phyloP scores from a whole-genome alignment of 1,284 basidiomycete species.

The Cryptococcus sp. region DNA sequence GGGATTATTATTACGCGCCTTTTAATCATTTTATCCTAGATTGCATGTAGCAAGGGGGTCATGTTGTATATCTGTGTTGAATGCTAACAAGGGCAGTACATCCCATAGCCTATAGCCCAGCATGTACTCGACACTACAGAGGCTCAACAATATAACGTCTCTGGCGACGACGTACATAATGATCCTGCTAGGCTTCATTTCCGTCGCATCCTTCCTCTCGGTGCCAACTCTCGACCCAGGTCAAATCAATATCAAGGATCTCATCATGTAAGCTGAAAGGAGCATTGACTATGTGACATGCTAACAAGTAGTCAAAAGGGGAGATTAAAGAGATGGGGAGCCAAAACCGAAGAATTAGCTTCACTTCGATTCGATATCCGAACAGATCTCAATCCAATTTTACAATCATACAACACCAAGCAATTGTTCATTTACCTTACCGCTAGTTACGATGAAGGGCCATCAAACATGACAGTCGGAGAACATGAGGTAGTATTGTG shows the following conservation, averaged over 20 bases:
- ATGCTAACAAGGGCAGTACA: no score
- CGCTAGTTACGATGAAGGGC: conserved; percentile 38
- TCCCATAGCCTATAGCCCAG: no score
- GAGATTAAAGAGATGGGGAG: conserved; percentile 32
- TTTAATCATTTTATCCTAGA: conserved; percentile 17
- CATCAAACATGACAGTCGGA: background rate
- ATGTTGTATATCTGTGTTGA: no score
- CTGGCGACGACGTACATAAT: conserved; percentile 46
- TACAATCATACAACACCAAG: conserved; percentile 50
- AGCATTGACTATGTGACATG: background rate
- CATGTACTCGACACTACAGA: conserved; percentile 47
- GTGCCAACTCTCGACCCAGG: conserved; percentile 33
- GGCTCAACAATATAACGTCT: conserved; percentile 46
- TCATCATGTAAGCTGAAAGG: conserved; percentile 40
- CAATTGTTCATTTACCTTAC: conserved; percentile 49
- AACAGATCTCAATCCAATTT: conserved; percentile 44
- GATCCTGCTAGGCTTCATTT: conserved; percentile 45
- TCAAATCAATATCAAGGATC: conserved; percentile 37
- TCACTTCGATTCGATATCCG: conserved; percentile 44
- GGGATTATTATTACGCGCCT: conserved; percentile 16
- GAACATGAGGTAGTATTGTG: conserved; percentile 47
- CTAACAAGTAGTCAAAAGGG: conserved; percentile 29
- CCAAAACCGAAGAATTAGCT: conserved; percentile 42
- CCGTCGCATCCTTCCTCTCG: conserved; percentile 36
- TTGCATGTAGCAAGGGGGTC: no score